Conservation (phyloP, 306 rosid genomes). For the Inga leiocalycina region DNA sequence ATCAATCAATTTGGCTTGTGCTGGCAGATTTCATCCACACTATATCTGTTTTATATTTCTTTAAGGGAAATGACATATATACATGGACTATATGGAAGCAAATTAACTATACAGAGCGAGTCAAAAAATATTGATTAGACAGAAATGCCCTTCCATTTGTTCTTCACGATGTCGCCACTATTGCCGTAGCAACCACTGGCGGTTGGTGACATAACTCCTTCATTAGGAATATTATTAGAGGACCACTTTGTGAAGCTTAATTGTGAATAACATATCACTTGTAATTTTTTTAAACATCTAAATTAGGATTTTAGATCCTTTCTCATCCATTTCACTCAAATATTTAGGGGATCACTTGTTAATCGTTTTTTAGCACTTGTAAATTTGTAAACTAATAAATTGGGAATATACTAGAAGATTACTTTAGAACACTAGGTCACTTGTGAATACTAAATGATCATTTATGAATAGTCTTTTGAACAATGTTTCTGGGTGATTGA, state of each 20-base stretch:
- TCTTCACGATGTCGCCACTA: too few species aligned
- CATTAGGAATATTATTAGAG: too few species aligned
- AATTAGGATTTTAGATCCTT: neutral
- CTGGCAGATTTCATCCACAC: neutral
- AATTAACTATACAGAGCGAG: neutral
- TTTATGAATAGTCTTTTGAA: neutral
- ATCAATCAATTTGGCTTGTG: neutral
- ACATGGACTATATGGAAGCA: neutral
- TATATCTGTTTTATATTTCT: neutral
- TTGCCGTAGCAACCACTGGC: too few species aligned
- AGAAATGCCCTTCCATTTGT: neutral
- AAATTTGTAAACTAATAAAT: neutral
- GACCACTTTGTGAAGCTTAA: too few species aligned
- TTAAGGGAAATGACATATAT: neutral
- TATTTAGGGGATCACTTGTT: neutral
- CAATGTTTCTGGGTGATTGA: neutral
- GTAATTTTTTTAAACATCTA: too few species aligned
- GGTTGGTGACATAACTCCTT: too few species aligned
- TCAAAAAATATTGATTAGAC: neutral
- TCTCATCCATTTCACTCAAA: neutral
- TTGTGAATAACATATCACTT: too few species aligned
- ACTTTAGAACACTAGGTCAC: neutral
- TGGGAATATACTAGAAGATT: neutral
- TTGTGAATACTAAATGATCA: neutral
- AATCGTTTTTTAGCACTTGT: neutral